Base-by-base conservation (phyloP, 2,329 filamentous ascomycete species). In the Teratosphaeria destructans region DNA sequence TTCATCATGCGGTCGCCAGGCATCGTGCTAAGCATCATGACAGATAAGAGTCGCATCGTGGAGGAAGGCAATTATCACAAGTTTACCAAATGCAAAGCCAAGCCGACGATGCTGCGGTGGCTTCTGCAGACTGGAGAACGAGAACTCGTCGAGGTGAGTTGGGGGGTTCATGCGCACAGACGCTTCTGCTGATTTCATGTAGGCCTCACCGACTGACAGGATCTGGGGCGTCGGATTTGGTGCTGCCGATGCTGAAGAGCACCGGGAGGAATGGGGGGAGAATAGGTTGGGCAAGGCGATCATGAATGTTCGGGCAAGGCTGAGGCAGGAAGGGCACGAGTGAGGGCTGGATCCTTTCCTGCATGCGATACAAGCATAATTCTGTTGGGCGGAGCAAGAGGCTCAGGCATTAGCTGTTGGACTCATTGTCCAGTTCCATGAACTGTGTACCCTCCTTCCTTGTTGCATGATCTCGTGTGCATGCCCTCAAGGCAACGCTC, bases 141-240 rank as follows among this genome's bases (percentile, higher is more conserved):
- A 54, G 80, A 85, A 70, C 67, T 89, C 26, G 82, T 87, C 2
- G 85, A 86, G 73, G 83, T 83, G 35, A 60, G 23, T 29, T 23
- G 23, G 34, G 26, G 27, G 27, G 4, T 3, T 23, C 47, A n/a
- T 58, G 14, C 14, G 14, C 12, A 14, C 5, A 6, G n/a, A 23
- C 6, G 14, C 23, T 56, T 5, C 19, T 23, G 29, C 12, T 8
- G 10, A 52, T 23, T 62, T 11, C 12, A 59, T 53, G 52, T 55
- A 78, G 69, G 74, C 75, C 3, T 73, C 70, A 32, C 82, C 84
- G 11, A 76, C 71, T 60, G 85, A 89, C 73, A 68, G 76, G 5
- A 80, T 88, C 58, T 89, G 85, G 86, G 86, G 85, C 1, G 75
- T 89, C 54, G 86, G 86, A 5, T 87, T 82, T 65, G 73, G 67